Conservation (phyloP, 2,329 filamentous ascomycete species). For the Aspergillus persii region DNA sequence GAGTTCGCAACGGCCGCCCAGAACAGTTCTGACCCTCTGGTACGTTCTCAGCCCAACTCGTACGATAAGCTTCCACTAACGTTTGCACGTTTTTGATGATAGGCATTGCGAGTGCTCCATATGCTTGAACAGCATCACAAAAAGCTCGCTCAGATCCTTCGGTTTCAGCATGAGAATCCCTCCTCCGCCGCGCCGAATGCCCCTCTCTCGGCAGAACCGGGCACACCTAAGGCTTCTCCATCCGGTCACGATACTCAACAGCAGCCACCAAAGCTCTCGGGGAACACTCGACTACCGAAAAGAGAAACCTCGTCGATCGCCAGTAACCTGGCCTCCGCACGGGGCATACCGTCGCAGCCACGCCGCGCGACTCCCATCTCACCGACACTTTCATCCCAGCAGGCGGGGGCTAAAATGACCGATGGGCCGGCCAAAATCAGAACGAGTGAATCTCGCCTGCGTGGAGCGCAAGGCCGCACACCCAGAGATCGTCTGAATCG, state of each 20-base stretch:
- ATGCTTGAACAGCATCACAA: conserved; percentile 87
- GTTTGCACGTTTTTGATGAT: conserved; percentile 25
- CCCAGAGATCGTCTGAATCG: conserved; percentile 27
- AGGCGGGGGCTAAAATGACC: conserved; percentile 68
- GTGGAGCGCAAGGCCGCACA: conserved; percentile 17
- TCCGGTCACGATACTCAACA: conserved; percentile 33
- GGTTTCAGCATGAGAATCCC: conserved; percentile 61
- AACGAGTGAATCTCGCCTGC: conserved; percentile 29
- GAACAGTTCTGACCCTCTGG: conserved; percentile 62
- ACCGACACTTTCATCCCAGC: conserved; percentile 71
- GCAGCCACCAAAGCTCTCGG: conserved; percentile 39
- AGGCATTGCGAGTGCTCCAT: conserved; percentile 79
- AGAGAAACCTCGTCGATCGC: conserved; percentile 82
- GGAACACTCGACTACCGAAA: conserved; percentile 48
- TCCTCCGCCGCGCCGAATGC: conserved; percentile 20
- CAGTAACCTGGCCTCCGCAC: conserved; percentile 80
- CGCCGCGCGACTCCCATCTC: conserved; percentile 64
- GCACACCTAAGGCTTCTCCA: conserved; percentile 21
- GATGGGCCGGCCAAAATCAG: conserved; percentile 48
- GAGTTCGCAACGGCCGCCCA: conserved; percentile 84
- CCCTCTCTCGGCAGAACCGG: conserved; percentile 19
- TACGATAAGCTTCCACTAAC: background rate
- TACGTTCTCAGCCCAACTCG: conserved; percentile 24
- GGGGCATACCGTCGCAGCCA: conserved; percentile 65
- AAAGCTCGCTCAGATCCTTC: conserved; percentile 76